Evolutionary conservation across 2,329 filamentous ascomycete genomes (phyloP).

Genomic region (Tolypocladium sp.): DNA sequence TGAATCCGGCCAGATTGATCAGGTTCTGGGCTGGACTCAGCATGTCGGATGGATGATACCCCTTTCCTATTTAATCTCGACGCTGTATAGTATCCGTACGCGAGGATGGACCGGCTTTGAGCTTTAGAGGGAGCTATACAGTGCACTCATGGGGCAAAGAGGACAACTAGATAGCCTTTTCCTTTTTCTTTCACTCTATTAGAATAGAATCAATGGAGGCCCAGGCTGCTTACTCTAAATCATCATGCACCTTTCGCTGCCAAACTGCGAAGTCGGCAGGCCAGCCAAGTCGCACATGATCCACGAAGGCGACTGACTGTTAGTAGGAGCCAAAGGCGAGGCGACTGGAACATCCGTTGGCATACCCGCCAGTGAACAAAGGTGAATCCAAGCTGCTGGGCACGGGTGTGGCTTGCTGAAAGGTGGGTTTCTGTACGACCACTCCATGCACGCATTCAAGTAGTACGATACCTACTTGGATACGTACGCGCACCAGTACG

Average conservation of each 20-base stretch:
- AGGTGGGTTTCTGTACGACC: background rate
- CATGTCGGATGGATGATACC: constrained; percentile 21
- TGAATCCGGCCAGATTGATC: constrained; percentile 10
- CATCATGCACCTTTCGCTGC: background rate
- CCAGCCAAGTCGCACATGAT: background rate
- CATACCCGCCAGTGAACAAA: background rate
- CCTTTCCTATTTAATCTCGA: constrained; percentile 11
- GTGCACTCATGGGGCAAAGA: background rate
- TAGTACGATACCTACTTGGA: too few relatives aligned
- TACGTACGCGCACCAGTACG: too few relatives aligned
- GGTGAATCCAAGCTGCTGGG: background rate
- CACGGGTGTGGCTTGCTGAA: background rate
- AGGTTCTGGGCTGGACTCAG: constrained; percentile 21
- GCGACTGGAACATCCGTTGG: background rate
- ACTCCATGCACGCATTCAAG: background rate
- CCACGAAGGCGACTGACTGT: background rate
- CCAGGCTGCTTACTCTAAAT: constrained; percentile 1
- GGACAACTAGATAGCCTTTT: background rate
- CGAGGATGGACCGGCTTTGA: background rate
- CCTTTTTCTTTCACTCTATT: background rate
- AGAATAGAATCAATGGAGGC: constrained; percentile 6
- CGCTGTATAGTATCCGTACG: constrained; percentile 16
- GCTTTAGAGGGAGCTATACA: background rate
- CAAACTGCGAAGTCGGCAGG: background rate
- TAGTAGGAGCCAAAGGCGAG: background rate